These are phyloP conservation scores for Clausena lansium DNA, from an alignment of 345 rosid species.

Conservation along the genomic window DNA sequence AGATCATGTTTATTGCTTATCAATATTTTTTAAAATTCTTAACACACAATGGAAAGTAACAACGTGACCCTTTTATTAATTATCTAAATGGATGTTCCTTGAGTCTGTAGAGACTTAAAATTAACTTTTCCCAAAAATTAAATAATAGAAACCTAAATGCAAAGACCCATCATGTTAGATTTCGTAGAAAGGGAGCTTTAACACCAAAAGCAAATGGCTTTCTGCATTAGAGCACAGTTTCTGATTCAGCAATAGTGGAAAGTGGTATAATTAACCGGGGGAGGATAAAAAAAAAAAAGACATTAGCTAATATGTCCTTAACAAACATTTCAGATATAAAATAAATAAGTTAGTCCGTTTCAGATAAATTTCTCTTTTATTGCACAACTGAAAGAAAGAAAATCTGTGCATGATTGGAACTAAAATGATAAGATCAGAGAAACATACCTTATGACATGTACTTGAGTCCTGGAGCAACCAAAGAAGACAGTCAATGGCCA, in stretches of 20 bases:
- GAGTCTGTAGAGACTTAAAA: neutral
- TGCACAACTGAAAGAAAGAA: neutral
- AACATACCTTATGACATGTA: constrained; percentile 74
- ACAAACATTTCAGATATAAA: neutral
- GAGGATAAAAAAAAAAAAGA: neutral
- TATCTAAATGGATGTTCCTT: neutral
- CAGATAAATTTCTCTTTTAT: neutral
- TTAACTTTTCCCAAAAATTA: neutral
- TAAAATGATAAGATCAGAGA: neutral
- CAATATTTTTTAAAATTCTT: neutral
- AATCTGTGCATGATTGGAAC: neutral
- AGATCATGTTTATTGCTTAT: neutral
- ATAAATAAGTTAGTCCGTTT: neutral
- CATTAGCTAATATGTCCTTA: neutral
- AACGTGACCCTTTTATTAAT: neutral
- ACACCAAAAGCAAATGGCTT: too few species aligned
- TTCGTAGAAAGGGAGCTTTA: neutral
- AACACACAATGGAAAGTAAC: neutral
- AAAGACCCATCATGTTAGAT: neutral
- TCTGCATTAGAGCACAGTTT: too few species aligned
- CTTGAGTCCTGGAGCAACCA: constrained; percentile 96
- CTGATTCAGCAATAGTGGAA: too few species aligned
- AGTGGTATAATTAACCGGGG: too few species aligned
- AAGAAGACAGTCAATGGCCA: constrained; percentile 97
- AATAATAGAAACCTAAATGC: neutral